Evolutionary conservation across 805 yeast genomes (phyloP).

Genomic region (Danielozyma ontarioensis): DNA sequence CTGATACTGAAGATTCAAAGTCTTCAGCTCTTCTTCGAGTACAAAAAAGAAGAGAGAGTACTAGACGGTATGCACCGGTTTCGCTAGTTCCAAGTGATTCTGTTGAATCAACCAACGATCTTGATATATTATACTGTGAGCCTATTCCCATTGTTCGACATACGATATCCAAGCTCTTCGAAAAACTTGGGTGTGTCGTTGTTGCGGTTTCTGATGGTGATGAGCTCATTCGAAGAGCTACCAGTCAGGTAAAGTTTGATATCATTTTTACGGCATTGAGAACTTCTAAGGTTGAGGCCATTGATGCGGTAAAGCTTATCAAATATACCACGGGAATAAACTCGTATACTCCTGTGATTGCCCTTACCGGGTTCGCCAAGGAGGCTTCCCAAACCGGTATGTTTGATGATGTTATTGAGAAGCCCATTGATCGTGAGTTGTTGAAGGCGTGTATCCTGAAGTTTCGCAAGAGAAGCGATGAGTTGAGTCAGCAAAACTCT

Average conservation of each 20-base stretch:
- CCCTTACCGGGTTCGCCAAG: constrained; percentile 63
- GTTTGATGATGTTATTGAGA: constrained; percentile 70
- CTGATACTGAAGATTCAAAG: constrained; percentile 61
- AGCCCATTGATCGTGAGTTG: constrained; percentile 44
- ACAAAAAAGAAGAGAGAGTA: constrained; percentile 49
- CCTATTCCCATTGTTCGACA: constrained; percentile 80
- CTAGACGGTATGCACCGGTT: constrained; percentile 21
- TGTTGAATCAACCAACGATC: constrained; percentile 22
- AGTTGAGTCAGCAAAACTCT: too few species aligned
- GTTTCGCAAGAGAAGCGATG: too few species aligned
- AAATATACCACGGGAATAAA: constrained; percentile 75
- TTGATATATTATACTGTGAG: constrained; percentile 79
- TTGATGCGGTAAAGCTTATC: constrained; percentile 73
- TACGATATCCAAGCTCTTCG: constrained; percentile 58
- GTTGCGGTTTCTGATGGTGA: constrained; percentile 75
- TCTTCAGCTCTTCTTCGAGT: constrained; percentile 48
- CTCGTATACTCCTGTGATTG: constrained; percentile 70
- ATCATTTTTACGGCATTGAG: constrained; percentile 71
- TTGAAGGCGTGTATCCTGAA: constrained; percentile 18
- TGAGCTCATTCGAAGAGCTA: constrained; percentile 74
- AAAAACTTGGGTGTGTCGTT: constrained; percentile 71
- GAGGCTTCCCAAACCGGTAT: constrained; percentile 54
- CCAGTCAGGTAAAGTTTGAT: constrained; percentile 82
- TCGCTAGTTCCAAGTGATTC: neutral
- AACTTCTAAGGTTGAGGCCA: constrained; percentile 60